Conservation (phyloP, 2,329 filamentous ascomycete species). For the Macrophomina phaseolina region DNA sequence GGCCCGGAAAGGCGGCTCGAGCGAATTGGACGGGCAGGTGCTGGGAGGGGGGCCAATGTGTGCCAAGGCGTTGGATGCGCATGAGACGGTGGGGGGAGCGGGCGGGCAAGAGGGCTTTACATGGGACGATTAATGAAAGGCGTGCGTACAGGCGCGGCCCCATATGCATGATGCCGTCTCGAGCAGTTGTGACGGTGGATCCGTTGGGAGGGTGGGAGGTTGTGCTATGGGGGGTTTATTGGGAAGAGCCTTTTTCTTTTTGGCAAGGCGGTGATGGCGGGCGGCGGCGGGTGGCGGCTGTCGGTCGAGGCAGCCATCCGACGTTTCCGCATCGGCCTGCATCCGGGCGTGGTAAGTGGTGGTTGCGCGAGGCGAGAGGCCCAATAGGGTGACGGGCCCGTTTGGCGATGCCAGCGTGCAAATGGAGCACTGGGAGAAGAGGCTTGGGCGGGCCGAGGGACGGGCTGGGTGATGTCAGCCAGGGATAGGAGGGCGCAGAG, state of each 20-base stretch:
- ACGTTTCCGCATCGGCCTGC: not conserved
- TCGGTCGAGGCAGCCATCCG: constrained; percentile 7
- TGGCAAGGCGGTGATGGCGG: not conserved
- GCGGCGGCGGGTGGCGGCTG: constrained; percentile 12
- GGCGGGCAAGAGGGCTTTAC: too few relatives aligned
- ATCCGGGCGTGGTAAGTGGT: not conserved
- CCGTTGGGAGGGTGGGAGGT: not conserved
- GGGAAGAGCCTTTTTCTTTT: not conserved
- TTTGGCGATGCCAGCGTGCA: too few relatives aligned
- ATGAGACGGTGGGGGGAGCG: constrained; percentile 6
- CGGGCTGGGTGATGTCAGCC: not conserved
- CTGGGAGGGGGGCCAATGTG: constrained; percentile 4
- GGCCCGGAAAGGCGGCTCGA: not conserved
- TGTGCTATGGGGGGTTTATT: not conserved
- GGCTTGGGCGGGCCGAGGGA: not conserved
- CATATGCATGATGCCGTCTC: constrained; percentile 17
- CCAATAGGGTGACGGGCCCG: not conserved
- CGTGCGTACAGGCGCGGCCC: not conserved
- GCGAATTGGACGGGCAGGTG: not conserved
- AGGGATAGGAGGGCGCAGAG: not conserved
- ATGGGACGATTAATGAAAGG: too few relatives aligned
- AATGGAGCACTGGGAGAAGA: constrained; percentile 3
- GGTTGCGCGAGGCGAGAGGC: not conserved
- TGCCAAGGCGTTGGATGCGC: constrained; percentile 20
- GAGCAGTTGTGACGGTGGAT: constrained; percentile 4